These are phyloP conservation scores for Emergomyces pasteurianus DNA, from an alignment of 2,329 filamentous ascomycete genomes.

Conservation along the genomic window DNA sequence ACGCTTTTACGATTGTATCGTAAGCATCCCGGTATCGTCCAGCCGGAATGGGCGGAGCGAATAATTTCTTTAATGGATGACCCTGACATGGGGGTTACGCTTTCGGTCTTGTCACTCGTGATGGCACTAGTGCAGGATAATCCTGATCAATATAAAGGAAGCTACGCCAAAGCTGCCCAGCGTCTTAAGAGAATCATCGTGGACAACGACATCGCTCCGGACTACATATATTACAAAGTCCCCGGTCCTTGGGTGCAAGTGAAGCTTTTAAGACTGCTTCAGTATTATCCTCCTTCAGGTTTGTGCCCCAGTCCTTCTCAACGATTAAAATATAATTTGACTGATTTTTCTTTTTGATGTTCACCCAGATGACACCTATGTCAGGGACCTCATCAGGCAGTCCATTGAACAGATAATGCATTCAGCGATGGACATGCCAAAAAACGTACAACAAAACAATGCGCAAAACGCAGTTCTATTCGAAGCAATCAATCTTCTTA, in stretches of 20 bases:
- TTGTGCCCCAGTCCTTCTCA: constrained; percentile 18
- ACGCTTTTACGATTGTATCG: constrained; percentile 88
- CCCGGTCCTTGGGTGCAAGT: constrained; percentile 97
- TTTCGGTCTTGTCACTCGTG: constrained; percentile 90
- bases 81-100: constrained; percentile 77
- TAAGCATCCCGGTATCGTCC: constrained; percentile 86
- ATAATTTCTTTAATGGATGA: constrained; percentile 99
- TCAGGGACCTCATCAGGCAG: constrained; percentile 82
- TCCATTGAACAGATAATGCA: constrained; percentile 86
- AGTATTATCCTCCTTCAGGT: constrained; percentile 94
- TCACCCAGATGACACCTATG: constrained; percentile 68
- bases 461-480: constrained; percentile 96
- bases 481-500: constrained; percentile 96
- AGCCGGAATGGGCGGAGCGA: constrained; percentile 92
- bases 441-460: constrained; percentile 99
- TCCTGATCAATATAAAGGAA: constrained; percentile 84
- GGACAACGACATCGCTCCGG: constrained; percentile 75
- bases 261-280: constrained; percentile 78
- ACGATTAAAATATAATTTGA: constrained; percentile 3
- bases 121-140: constrained; percentile 92
- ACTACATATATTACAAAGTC: constrained; percentile 99
- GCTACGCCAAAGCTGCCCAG: constrained; percentile 86
- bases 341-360: constrained; percentile 3
- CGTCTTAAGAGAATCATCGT: constrained; percentile 81
- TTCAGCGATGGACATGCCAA: constrained; percentile 80